Percentiles rank a stretch among this genome's conserved stretches.
Evolutionary conservation across 169 alveolate genomes (phyloP).

Genomic region (Plasmodium gonderi): DNA sequence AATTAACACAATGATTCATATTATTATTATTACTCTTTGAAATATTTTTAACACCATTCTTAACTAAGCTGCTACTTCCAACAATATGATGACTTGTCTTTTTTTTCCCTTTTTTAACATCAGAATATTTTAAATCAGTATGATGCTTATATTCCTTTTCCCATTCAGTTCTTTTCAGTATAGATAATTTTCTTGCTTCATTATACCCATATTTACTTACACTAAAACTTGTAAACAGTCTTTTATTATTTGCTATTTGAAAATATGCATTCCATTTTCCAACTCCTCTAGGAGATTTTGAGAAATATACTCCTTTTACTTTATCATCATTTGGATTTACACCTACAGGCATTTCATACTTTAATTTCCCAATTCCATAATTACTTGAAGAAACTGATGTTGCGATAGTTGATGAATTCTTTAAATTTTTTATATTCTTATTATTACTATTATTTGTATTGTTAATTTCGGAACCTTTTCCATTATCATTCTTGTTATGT

Average conservation of each 20-base stretch:
- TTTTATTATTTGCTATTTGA: slow-evolving; percentile 65
- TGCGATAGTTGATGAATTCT: background rate
- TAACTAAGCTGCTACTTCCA: background rate
- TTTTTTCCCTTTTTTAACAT: slow-evolving; percentile 57
- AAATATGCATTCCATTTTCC: slow-evolving; percentile 73
- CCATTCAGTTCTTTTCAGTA: slow-evolving; percentile 70
- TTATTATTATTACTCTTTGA: background rate
- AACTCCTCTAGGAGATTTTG: slow-evolving; percentile 66
- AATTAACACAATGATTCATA: background rate
- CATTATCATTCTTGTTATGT: background rate
- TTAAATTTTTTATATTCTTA: background rate
- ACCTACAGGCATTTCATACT: slow-evolving; percentile 71
- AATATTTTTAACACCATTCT: slow-evolving; percentile 23
- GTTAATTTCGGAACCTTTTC: background rate
- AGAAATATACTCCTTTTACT: slow-evolving; percentile 64
- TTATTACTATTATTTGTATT: background rate
- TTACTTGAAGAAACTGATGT: background rate
- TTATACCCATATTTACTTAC: slow-evolving; percentile 67
- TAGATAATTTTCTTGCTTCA: slow-evolving; percentile 62
- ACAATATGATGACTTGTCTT: background rate
- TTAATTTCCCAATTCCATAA: slow-evolving; percentile 33
- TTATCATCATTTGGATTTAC: slow-evolving; percentile 71
- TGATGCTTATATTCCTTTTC: slow-evolving; percentile 66
- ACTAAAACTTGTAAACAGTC: slow-evolving; percentile 67
- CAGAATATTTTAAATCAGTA: slow-evolving; percentile 53